Evolutionary conservation across 2,329 filamentous ascomycete species (phyloP), one percentile per base, ranked within the genome.

Genomic region (Colletotrichum lupini): DNA sequence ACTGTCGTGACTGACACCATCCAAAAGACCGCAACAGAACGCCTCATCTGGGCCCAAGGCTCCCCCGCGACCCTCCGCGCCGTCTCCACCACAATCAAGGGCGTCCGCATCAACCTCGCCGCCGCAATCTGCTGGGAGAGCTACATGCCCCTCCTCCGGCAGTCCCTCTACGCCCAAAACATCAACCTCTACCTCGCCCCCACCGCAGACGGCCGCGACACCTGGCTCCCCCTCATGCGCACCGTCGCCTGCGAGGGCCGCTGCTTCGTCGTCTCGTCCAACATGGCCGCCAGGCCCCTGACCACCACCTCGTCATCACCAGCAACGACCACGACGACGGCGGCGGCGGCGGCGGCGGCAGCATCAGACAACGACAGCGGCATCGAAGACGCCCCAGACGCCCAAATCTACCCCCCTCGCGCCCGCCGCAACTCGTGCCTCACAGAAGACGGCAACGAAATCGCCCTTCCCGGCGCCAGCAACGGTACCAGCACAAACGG

Each of bases 61-160:
- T 92, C 92, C 2, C 91, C 95, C 0, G 90, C 90, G 0, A 97
- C 94, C 4, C 88, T 98, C 32, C 90, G 91, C 75, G 95, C 95
- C 4, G 91, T 98, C 1, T 92, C 91, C 30, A 95, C 95, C 1
- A 90, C 87, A 28, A 95, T 98, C 80, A 92, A 92, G 74, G 95
- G 94, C 62, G 90, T 95, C 2, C 91, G 91, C 75, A 84, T 98
- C 73, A 96, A 94, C 69, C 89, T 98, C 73, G 95, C 93, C 0
- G 92, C 93, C 3, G 96, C 95, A 4, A 97, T 98, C 76, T 98
- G 95, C 86, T 98, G 95, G 95, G 95, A 98, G 82, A 98, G 94
- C 82, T 97, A 96, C 84, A 98, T 98, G 95, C 95, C 95, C 0
- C 85, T 98, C 22, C 86, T 98, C 8, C 90, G 96, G 22, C 93